Evolutionary conservation across 2,329 filamentous ascomycete genomes (phyloP).

Genomic region (Pseudocercospora pini-densiflorae): DNA sequence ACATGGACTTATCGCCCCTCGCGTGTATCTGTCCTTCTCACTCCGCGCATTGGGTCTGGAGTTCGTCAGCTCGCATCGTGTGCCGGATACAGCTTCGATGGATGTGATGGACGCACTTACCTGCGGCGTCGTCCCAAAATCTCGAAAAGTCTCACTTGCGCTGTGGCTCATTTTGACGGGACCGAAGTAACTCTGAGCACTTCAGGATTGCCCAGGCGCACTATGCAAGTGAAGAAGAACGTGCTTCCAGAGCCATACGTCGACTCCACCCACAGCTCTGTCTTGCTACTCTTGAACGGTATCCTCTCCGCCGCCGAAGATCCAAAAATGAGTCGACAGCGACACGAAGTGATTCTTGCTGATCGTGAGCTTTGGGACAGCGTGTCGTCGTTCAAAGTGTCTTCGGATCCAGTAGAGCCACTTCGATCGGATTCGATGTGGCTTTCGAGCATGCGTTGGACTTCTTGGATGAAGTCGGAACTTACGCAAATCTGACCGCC

Average conservation of each 20-base stretch:
- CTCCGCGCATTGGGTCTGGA: constrained; percentile 4
- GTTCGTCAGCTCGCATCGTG: neutral
- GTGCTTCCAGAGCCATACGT: constrained; percentile 88
- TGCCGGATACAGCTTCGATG: neutral
- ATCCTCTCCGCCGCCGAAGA: neutral
- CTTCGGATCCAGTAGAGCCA: constrained; percentile 71
- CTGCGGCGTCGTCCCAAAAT: too few relatives aligned
- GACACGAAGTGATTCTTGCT: constrained; percentile 97
- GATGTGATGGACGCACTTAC: neutral
- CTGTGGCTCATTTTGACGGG: too few relatives aligned
- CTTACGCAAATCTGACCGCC: constrained; percentile 97
- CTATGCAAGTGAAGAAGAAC: constrained; percentile 95
- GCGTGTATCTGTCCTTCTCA: neutral
- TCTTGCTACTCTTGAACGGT: neutral
- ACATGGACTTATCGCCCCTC: constrained; percentile 44
- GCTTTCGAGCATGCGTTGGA: constrained; percentile 85
- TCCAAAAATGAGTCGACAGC: constrained; percentile 73
- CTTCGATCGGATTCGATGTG: constrained; percentile 83
- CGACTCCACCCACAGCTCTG: constrained; percentile 81
- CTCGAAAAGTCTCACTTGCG: too few relatives aligned
- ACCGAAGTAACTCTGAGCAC: constrained; percentile 66
- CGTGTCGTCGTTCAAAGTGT: constrained; percentile 75
- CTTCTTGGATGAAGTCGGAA: constrained; percentile 95
- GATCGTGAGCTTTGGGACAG: constrained; percentile 80
- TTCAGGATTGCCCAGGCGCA: constrained; percentile 81